Evolutionary conservation across 2,329 filamentous ascomycete genomes (phyloP).

Genomic region (Exophiala sp.): DNA sequence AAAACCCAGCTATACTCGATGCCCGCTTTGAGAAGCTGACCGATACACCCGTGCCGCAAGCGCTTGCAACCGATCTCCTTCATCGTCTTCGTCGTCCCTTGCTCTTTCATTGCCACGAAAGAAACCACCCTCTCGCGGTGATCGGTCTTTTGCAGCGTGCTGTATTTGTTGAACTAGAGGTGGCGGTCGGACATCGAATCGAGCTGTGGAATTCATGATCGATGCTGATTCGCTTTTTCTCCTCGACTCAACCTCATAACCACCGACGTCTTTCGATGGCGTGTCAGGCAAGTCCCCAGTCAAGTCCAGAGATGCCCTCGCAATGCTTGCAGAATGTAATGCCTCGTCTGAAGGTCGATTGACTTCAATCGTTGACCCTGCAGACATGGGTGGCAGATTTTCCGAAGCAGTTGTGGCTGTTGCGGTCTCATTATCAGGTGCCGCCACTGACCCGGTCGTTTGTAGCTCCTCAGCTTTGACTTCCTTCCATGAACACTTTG

Average conservation of each 20-base stretch:
- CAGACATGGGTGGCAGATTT: conserved; percentile 7
- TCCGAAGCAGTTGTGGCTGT: conserved; percentile 11
- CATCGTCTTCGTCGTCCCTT: conserved; percentile 40
- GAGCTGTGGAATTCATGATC: conserved; percentile 5
- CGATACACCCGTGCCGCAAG: conserved; percentile 28
- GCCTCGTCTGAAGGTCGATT: conserved; percentile 8
- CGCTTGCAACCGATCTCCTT: conserved; percentile 37
- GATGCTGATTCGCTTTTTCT: conserved; percentile 7
- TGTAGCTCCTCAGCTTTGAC: conserved; percentile 68
- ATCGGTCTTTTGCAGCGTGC: conserved; percentile 20
- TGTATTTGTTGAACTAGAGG: conserved; percentile 23
- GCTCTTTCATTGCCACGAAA: neutral
- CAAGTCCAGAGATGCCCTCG: conserved; percentile 15
- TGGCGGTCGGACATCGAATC: conserved; percentile 28
- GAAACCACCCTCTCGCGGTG: neutral
- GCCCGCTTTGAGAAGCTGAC: conserved; percentile 26
- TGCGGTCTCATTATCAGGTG: conserved; percentile 23
- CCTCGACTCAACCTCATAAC: neutral
- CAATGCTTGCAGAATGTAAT: conserved; percentile 7
- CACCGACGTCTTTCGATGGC: neutral
- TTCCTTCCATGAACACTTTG: conserved; percentile 80
- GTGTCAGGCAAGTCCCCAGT: conserved; percentile 5
- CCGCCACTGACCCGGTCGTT: conserved; percentile 10
- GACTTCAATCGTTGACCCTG: conserved; percentile 16
- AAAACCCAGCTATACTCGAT: conserved; percentile 2